phyloP scores from a whole-genome alignment of 2,329 filamentous ascomycete genomes.

The Botryosphaeria dothidea region DNA sequence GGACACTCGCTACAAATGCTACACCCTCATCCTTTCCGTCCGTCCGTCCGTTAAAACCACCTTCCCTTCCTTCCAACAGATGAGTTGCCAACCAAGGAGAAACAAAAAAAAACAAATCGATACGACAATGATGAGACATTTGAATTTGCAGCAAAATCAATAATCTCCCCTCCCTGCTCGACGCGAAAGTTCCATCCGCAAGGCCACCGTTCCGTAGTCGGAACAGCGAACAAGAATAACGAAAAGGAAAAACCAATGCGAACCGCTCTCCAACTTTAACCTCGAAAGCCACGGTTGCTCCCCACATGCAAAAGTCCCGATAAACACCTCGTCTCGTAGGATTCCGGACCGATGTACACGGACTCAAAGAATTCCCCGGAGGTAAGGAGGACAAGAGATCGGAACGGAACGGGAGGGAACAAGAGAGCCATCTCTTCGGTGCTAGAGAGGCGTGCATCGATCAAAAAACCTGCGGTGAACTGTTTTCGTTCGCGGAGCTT shows the following conservation, averaged over 20 bases:
- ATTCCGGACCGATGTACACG: neutral
- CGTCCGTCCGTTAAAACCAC: neutral
- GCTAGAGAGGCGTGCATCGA: neutral
- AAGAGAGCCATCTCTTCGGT: constrained; percentile 24
- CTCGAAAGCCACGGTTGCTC: constrained; percentile 28
- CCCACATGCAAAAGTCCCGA: neutral
- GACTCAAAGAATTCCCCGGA: too few species aligned
- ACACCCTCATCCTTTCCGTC: neutral
- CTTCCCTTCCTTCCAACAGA: neutral
- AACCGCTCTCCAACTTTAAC: constrained; percentile 33
- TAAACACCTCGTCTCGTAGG: neutral
- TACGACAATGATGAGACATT: neutral
- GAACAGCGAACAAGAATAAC: neutral
- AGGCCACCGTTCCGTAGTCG: neutral
- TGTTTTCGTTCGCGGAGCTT: constrained; percentile 4
- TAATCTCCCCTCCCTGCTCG: neutral
- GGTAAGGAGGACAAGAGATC: too few species aligned
- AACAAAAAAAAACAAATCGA: neutral
- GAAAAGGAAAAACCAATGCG: neutral
- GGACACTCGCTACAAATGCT: neutral
- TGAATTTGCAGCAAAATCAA: neutral
- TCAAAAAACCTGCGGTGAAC: neutral
- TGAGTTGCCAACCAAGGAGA: neutral
- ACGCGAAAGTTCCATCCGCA: neutral
- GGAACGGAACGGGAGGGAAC: neutral